A percentile compares a stretch with the other conserved stretches of the same genome.
phyloP scores from a whole-genome alignment of 495 filamentous ascomycete species.

The Endocarpon pusillum region DNA sequence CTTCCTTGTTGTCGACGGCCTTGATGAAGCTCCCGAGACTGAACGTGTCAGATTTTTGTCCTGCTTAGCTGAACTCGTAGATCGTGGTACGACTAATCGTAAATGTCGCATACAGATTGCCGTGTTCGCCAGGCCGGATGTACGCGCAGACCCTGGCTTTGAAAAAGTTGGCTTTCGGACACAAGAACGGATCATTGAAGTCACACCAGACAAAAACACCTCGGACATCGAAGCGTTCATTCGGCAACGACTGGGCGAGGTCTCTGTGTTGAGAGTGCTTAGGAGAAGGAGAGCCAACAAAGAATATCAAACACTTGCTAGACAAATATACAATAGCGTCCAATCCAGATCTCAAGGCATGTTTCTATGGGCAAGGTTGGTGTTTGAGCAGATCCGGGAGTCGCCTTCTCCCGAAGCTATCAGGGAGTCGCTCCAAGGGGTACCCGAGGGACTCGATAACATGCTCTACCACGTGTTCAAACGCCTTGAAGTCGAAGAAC shows the following conservation, averaged over 20 bases:
- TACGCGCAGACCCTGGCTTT: conserved; percentile 1
- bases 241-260: not conserved
- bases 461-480: not conserved
- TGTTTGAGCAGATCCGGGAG: not conserved
- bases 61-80: not conserved
- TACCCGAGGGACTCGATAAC: not conserved
- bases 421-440: not conserved
- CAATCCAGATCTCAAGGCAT: not conserved
- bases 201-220: not conserved
- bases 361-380: not conserved
- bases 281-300: too few relatives aligned
- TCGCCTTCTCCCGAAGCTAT: not conserved
- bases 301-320: too few relatives aligned
- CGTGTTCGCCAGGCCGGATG: not conserved
- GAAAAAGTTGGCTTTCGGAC: not conserved
- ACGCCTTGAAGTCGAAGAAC: not conserved
- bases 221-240: not conserved
- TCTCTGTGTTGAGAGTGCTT: not conserved
- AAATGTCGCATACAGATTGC: not conserved
- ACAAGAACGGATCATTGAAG: not conserved
- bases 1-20: not conserved
- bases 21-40: conserved; percentile 1
- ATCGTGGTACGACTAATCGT: not conserved
- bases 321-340: not conserved
- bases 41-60: not conserved